Conservation (phyloP, 352 stramenopile species). For the Phytophthora capsici region DNA sequence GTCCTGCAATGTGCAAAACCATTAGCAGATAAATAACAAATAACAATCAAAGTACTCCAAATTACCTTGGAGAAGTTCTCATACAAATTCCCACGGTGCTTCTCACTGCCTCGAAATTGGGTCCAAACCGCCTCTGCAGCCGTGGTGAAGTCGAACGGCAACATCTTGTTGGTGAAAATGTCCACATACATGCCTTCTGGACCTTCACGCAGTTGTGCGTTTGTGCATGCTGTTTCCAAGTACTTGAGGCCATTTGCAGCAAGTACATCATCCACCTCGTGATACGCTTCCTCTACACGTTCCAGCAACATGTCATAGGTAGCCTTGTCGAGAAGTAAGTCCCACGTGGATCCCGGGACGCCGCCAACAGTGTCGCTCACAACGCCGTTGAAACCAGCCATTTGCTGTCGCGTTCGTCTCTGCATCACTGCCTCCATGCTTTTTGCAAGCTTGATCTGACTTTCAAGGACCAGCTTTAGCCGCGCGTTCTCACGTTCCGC, state of each 20-base stretch:
- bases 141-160: constrained; percentile 54
- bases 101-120: constrained; percentile 53
- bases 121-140: constrained; percentile 48
- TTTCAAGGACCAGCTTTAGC: constrained; percentile 54
- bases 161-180: constrained; percentile 54
- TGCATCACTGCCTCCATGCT: constrained; percentile 53
- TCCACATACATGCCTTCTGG: constrained; percentile 46
- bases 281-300: constrained; percentile 38
- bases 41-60: neutral
- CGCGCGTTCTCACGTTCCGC: constrained; percentile 54
- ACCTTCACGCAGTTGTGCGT: constrained; percentile 47
- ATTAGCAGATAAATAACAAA: neutral
- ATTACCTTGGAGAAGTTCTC: constrained; percentile 50
- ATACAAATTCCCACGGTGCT: constrained; percentile 51
- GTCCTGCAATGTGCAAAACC: constrained; percentile 25
- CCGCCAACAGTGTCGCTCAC: constrained; percentile 19
- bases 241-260: constrained; percentile 47
- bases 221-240: constrained; percentile 36
- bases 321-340: constrained; percentile 42
- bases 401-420: constrained; percentile 36
- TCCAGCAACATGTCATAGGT: constrained; percentile 44
- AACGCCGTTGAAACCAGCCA: constrained; percentile 40
- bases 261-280: constrained; percentile 47
- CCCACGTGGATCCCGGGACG: constrained; percentile 29
- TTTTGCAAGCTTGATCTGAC: constrained; percentile 54